A percentile compares a stretch with the other conserved stretches of the same genome.
Conservation (phyloP, 371 early-diverging fungal species). For the Fennellomyces sp. region DNA sequence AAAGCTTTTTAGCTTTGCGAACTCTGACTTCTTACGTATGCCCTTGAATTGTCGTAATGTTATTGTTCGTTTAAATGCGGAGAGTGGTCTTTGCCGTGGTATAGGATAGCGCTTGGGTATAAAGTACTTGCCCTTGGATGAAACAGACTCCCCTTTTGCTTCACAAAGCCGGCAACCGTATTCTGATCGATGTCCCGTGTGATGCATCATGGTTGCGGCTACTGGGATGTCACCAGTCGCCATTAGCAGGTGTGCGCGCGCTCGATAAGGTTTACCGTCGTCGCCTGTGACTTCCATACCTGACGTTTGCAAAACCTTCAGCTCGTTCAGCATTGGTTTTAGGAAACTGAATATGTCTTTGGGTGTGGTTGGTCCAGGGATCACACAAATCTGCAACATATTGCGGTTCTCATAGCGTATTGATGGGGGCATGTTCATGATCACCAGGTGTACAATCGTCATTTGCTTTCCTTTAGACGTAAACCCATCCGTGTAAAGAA, state of each 20-base stretch:
- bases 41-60: background rate
- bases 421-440: too few species aligned
- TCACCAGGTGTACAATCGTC: too few species aligned
- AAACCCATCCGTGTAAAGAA: too few species aligned
- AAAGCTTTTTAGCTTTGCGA: background rate
- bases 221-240: conserved; percentile 14
- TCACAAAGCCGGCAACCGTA: conserved; percentile 10
- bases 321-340: background rate
- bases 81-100: too few species aligned
- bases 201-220: background rate
- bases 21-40: background rate
- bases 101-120: background rate
- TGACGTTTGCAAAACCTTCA: background rate
- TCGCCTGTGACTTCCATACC: background rate
- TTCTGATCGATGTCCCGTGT: background rate
- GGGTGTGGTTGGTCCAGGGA: background rate
- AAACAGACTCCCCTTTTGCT: too few species aligned
- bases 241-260: conserved; percentile 1
- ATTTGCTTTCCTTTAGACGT: too few species aligned
- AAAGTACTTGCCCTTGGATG: background rate
- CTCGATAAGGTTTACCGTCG: background rate
- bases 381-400: background rate
- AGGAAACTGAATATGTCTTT: background rate
- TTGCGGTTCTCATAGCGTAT: too few species aligned
- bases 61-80: background rate